Base-by-base conservation (phyloP, 495 filamentous ascomycete genomes). In the Daldinia vernicosa region DNA sequence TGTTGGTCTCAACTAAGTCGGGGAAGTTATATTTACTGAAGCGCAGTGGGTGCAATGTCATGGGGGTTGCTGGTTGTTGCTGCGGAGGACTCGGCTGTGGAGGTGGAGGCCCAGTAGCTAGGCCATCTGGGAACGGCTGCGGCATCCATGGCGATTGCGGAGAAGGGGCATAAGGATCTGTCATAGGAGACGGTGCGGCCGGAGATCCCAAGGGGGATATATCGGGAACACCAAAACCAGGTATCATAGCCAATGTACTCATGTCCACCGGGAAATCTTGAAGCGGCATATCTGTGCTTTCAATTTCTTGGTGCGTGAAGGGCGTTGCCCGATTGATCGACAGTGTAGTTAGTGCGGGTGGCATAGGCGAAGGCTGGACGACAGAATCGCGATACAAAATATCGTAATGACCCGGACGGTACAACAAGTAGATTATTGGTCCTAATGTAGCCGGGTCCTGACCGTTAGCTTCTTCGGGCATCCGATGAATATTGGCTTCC, bases 331-430 rank as follows among this genome's bases (percentile, higher is more conserved):
- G 80, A 73, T 86, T 76, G 33, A 92, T 80, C 67, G 86, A 86
- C 2, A 89, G 71, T 54, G 85, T 79, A 69, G 88, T 80, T 40
- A 84, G 80, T 17, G 67, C 71, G 24, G 85, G 83, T 63, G 82
- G 78, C 72, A 85, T 81, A 32, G 83, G 72, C 45, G 87, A 76
- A 56, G 88, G 82, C 22, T 73, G 70, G 11, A 72, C 67, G 14
- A 74, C 53, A 8, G 64, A 58, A 43, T 75, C 75, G 72, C 88
- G 92, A 82, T 99, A 99, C 17, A 98, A 84, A 59, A 99, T 88
- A 80, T 99, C 95, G 77, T 99, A 99, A 79, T 99, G 95, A 58
- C 93, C 93, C 39, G 88, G 76, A 84, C 89, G 73, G 83, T 91
- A 79, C 76, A 91, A 82, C 59, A 80, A 76, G 69, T 82, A 79